Base-by-base conservation (phyloP, 2,329 filamentous ascomycete species). In the Fusarium subglutinans region DNA sequence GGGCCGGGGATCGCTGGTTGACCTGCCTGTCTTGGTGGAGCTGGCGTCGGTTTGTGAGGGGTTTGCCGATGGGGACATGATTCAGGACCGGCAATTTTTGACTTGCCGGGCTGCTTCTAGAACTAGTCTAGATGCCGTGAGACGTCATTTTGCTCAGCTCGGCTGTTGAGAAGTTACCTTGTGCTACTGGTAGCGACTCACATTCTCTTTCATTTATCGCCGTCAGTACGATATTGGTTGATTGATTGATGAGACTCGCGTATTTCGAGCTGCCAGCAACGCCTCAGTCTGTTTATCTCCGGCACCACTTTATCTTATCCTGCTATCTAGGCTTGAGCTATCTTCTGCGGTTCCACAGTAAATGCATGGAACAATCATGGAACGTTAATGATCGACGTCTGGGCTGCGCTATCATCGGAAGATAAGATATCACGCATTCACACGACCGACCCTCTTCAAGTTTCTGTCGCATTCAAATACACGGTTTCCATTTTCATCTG, bases 61-160 rank as follows among this genome's bases (percentile, higher is more conserved):
- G 47, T 69, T 74, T 74, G 37, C 71, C 71, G 71, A 30, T 45
- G 35, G 30, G 38, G 33, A 30, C 67, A 64, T 74, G 67, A 69
- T 54, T 72, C 71, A 63, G 55, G 51, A 38, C 43, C 71, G 71
- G 71, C 20, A 74, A 69, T 2, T 74, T 12, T 1, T 2, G 0
- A 48, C 10, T 74, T 74, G 71, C 71, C 71, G 71, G 22, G 28
- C 26, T 22, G 24, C 38, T 37, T 38, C 24, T 38, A 40, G 35
- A 37, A 44, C 4, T 22, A 6, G 44, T 14, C 20, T 26, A 37
- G 33, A 60, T 22, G 24, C 44, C 28, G 17, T 41, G 24, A 11
- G 24, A 24, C 18, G 54, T 68, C 35, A 63, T 51, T 37, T 24
- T 37, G 1, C n/a, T 50, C 41, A 28, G 33, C 18, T 50, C 30